Base-by-base conservation (phyloP, 208 protist genomes). In the Jaenimonas drosophilae region DNA sequence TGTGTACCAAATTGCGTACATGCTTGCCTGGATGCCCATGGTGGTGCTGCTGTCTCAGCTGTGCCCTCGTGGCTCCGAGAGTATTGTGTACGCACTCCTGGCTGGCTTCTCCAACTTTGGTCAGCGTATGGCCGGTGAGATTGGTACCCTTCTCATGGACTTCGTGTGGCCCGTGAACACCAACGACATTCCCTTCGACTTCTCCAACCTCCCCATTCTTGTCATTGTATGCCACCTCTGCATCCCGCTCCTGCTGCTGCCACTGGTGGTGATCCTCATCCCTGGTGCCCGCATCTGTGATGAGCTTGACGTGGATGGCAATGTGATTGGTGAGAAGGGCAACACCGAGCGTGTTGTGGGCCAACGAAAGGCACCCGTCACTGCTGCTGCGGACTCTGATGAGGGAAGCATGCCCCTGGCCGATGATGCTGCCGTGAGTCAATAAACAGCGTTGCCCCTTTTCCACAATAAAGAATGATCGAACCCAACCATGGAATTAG, bases 241-340 rank as follows among this genome's bases (percentile, higher is more conserved):
- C 25, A 47, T 70, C 16, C 83, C 78, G 5, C 36, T 81, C 43
- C 31, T 88, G 7, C 49, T 58, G 20, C 56, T 88, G 16, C 78
- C 78, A 1, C 48, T 88, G 16, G 66, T 63, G 3, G 68, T 78
- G 33, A 19, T 88, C 19, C 56, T 91, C 9, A 53, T 91, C 19
- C 83, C 78, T 1, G 24, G 16, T 0, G 68, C 70, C 11, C 61
- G 67, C 51, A 76, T 85, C 27, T 69, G 62, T 49, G 67, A 80
- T 34, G 43, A 76, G 25, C 36, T 80, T 38, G 67, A 84, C 37
- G 30, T 66, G 0, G 45, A 79, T 37, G 75, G 67, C 14, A 58
- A 67, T 19, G 59, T 44, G 11, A 61, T 75, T 34, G 9, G 11
- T 14, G 31, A 34, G n/a, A n/a, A n/a, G n/a, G n/a, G n/a, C n/a